A percentile compares a stretch with the other conserved stretches of the same genome.
phyloP scores from a whole-genome alignment of 805 yeast species.

The Metschnikowia dekortorum region DNA sequence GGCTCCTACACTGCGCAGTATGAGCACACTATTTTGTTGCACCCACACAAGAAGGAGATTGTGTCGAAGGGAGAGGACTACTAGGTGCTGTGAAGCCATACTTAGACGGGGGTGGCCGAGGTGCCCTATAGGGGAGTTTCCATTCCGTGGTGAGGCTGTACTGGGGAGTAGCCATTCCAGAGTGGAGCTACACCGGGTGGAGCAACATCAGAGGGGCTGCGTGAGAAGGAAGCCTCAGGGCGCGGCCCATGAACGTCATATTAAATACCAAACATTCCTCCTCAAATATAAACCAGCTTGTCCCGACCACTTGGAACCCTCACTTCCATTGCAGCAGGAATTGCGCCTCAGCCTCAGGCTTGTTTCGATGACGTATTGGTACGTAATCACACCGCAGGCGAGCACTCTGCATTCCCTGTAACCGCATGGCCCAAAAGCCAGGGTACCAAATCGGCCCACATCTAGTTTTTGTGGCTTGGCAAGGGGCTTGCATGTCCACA shows the following conservation, averaged over 20 bases:
- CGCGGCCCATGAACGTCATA: not conserved
- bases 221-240: too few relatives aligned
- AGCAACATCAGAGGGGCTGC: too few relatives aligned
- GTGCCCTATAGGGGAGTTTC: too few relatives aligned
- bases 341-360: not conserved
- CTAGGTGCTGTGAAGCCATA: constrained; percentile 21
- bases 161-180: too few relatives aligned
- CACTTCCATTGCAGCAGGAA: not conserved
- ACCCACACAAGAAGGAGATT: constrained; percentile 90
- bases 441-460: too few relatives aligned
- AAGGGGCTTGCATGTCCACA: not conserved
- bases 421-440: too few relatives aligned
- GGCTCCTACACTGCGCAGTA: constrained; percentile 95
- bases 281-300: too few relatives aligned
- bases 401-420: not conserved
- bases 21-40: constrained; percentile 89
- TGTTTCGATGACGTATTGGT: not conserved
- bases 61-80: constrained; percentile 95
- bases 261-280: not conserved
- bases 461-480: too few relatives aligned
- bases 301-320: too few relatives aligned
- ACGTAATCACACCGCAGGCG: not conserved
- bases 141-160: too few relatives aligned
- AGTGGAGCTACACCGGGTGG: too few relatives aligned
- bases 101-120: not conserved